Base-by-base conservation (phyloP, 208 protist species). In the Angomonas ambiguus region DNA sequence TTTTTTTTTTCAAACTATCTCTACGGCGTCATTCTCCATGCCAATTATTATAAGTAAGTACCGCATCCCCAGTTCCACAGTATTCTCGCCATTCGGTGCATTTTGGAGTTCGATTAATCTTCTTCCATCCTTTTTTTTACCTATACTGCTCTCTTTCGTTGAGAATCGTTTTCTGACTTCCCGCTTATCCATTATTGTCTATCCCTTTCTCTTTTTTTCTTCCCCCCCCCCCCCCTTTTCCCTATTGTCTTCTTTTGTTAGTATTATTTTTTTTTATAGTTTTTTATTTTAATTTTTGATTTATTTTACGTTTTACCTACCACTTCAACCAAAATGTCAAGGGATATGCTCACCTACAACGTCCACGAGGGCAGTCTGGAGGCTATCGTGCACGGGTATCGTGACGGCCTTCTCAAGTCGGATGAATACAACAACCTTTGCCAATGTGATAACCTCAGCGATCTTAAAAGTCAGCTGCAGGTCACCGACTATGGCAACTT, bases 401-500 rank as follows among this genome's bases (percentile, higher is more conserved):
- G 80, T 61, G 86, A 93, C 69, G 93, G 78, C n/a, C 79, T 99
- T 35, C 86, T 99, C 8, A 87, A 59, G 27, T 61, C 76, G 20
- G 74, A 94, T 1, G 98, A 99, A 74, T 99, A 99, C 85, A 80
- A 87, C 63, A 99, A 98, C 69, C 83, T 99, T 13, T 85, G 77
- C 59, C 98, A 99, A 85, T 99, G 98, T 79, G 97, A 99, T 69
- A 96, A 84, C 56, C 84, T 99, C 18, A 95, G 97, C 88, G 98
- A 99, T 79, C 87, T 99, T 69, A 99, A 99, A 80, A 87, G 98
- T 48, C 97, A 99, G 77, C 80, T 99, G 41, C 87, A 93, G 71
- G 70, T 91, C 18, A 99, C 98, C 24, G 97, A 98, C 76, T 99
- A 99, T 76, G 98, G 97, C 22, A 89, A 91, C 67, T 99, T 99